A percentile compares a stretch with the other conserved stretches of the same genome.
These are phyloP conservation scores for Ilyonectria mors-panacis DNA, from an alignment of 2,329 filamentous ascomycete species.

Conservation along the genomic window DNA sequence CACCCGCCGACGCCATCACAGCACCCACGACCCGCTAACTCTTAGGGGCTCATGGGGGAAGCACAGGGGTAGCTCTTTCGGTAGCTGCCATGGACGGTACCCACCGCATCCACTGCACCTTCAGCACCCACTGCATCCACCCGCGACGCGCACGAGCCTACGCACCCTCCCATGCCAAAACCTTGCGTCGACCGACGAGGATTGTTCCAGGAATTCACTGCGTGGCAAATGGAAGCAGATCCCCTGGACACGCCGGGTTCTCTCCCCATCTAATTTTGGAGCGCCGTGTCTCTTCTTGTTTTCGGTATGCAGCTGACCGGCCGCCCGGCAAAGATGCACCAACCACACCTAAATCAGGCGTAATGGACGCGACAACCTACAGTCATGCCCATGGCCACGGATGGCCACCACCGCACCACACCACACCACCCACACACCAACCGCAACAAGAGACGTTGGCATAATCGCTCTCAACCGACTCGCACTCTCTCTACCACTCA, in stretches of 20 bases:
- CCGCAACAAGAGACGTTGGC: slow-evolving; percentile 11
- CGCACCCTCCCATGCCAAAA: slow-evolving; percentile 18
- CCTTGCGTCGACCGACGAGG: slow-evolving; percentile 19
- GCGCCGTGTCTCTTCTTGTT: slow-evolving; percentile 34
- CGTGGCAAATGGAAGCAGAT: slow-evolving; percentile 29
- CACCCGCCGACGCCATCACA: slow-evolving; percentile 28
- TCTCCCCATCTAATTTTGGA: slow-evolving; percentile 38
- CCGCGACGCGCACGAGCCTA: slow-evolving; percentile 19
- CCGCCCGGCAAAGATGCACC: slow-evolving; percentile 33
- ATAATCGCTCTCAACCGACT: slow-evolving; percentile 13
- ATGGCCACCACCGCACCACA: slow-evolving; percentile 7
- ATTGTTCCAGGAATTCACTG: slow-evolving; percentile 28
- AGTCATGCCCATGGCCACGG: slow-evolving; percentile 6
- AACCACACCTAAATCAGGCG: slow-evolving; percentile 27
- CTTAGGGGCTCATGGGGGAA: slow-evolving; percentile 37
- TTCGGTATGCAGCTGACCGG: slow-evolving; percentile 40
- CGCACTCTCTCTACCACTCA: slow-evolving; percentile 20
- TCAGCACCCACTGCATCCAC: slow-evolving; percentile 26
- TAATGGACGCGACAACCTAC: not conserved
- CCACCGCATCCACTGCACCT: slow-evolving; percentile 11
- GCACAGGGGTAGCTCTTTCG: slow-evolving; percentile 46
- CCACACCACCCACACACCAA: slow-evolving; percentile 10
- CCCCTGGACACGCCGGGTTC: slow-evolving; percentile 27
- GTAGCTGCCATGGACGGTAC: slow-evolving; percentile 24
- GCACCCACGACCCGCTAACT: slow-evolving; percentile 29